These are phyloP conservation scores for Backusella circina DNA, from an alignment of 192 early-diverging fungal genomes.

Conservation along the genomic window DNA sequence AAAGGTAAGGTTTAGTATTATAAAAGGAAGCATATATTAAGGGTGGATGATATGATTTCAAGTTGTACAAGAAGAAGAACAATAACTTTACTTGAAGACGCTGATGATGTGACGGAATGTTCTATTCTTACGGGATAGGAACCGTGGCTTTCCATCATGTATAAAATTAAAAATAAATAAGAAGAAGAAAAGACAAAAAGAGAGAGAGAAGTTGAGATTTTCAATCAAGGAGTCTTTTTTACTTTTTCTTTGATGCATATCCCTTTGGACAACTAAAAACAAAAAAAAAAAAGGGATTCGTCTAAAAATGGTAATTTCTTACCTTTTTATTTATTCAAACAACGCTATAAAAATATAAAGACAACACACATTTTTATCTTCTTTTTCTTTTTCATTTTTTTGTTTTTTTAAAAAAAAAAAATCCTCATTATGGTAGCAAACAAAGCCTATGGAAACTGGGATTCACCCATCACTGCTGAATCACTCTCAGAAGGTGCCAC, in stretches of 20 bases:
- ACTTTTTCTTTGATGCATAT: background rate
- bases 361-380: background rate
- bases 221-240: background rate
- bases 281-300: background rate
- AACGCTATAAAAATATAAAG: background rate
- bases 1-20: background rate
- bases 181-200: background rate
- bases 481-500: slow-evolving; percentile 8
- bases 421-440: slow-evolving; percentile 12
- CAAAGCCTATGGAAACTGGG: slow-evolving; percentile 30
- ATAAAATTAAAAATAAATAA: background rate
- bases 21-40: too few relatives aligned
- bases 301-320: background rate
- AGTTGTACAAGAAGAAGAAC: background rate
- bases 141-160: background rate
- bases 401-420: background rate
- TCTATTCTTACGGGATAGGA: background rate
- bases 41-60: background rate
- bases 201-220: background rate
- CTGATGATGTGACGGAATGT: background rate
- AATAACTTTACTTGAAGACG: background rate
- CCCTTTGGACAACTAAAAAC: background rate
- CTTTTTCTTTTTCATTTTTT: background rate
- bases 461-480: slow-evolving; percentile 26
- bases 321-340: background rate